phyloP scores from a whole-genome alignment of 345 rosid genomes.

The Angophora floribunda region DNA sequence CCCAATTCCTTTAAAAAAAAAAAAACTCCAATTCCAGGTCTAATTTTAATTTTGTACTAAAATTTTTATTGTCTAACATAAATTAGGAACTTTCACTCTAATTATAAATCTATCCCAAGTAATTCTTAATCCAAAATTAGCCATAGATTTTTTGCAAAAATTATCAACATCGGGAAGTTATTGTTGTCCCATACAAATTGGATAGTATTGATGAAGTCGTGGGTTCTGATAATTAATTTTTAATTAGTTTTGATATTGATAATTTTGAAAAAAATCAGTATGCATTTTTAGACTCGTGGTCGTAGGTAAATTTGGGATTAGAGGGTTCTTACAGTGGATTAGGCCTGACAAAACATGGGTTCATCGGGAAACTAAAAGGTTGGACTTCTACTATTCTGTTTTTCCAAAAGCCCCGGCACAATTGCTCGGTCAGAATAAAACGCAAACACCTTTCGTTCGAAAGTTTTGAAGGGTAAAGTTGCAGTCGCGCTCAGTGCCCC shows the following conservation, averaged over 20 bases:
- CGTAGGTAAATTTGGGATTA: accelerated
- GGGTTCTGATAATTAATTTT: background rate
- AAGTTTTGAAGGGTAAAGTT: background rate
- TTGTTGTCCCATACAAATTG: background rate
- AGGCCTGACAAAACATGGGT: background rate
- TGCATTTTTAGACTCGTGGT: background rate
- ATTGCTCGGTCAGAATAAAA: background rate
- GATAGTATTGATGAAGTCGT: background rate
- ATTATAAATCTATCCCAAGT: accelerated
- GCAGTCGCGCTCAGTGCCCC: background rate
- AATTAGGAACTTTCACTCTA: accelerated
- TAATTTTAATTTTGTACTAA: accelerated
- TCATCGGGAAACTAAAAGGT: background rate
- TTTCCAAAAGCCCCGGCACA: background rate
- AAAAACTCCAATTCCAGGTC: background rate
- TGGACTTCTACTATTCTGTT: background rate
- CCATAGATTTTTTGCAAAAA: background rate
- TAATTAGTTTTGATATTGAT: background rate
- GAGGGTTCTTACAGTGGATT: background rate
- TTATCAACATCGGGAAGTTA: background rate
- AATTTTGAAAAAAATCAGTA: background rate
- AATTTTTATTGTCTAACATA: background rate
- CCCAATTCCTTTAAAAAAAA: background rate
- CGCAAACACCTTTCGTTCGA: background rate
- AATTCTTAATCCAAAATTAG: accelerated